Evolutionary conservation across 2,329 filamentous ascomycete species (phyloP), one percentile per base, ranked within the genome.

Genomic region (Apiospora rasikravindrae): DNA sequence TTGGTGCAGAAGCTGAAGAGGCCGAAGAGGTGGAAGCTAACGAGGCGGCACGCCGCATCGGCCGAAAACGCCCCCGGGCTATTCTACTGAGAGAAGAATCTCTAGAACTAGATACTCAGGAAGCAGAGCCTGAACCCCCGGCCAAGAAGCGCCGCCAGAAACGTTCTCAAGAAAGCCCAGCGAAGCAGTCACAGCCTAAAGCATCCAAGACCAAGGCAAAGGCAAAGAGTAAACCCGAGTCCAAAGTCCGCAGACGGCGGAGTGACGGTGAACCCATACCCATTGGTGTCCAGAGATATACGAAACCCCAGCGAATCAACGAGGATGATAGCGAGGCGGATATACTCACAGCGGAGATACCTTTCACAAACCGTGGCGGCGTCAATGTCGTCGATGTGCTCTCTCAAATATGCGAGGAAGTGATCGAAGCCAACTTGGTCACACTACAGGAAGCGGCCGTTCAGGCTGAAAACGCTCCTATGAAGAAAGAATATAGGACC

Each of bases 371-470:
- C 75, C 84, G 86, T 22, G 81, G 83, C 29, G 88, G 88, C 66
- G 89, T 91, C 75, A 92, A 89, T 67, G 85, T 88, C 0, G 83
- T 92, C 2, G 90, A 92, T 75, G 90, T 92, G 1, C 83, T 92
- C 49, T 84, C 87, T 7, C 87, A 91, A 74, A 84, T 91, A 19
- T 92, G 88, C 77, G 86, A 90, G 45, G 90, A 92, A 76, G 84
- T 91, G 44, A 83, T 91, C 26, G 84, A 84, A n/a, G 81, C 84
- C 2, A 86, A 84, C 19, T 78, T 91, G 44, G 81, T 82, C 1
- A 85, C 85, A 67, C 78, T 90, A 1, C 81, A 86, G 61, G 84
- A 87, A 44, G 81, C 84, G 13, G 80, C 79, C 0, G 78, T 76
- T 4, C 84, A 84, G 1, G 84, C 85, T 10, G 80, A 84, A 33